These are phyloP conservation scores for Pseudovirgaria hyperparasitica DNA, from an alignment of 2,329 filamentous ascomycete species.

Conservation along the genomic window DNA sequence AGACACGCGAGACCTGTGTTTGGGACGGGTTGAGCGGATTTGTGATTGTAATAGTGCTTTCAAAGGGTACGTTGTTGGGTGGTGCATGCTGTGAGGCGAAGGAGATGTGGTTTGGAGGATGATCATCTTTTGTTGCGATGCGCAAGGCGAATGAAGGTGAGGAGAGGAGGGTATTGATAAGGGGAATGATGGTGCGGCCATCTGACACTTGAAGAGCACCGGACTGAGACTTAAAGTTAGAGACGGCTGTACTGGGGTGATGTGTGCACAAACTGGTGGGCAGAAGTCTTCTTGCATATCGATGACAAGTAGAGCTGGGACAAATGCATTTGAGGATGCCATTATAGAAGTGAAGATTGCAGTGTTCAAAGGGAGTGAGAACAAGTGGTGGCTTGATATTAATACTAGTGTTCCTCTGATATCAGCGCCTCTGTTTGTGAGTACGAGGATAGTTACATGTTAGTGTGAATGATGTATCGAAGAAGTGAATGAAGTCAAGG, in stretches of 20 bases:
- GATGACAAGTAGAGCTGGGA: slow-evolving; percentile 61
- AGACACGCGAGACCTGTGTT: slow-evolving; percentile 57
- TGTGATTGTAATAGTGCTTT: slow-evolving; percentile 47
- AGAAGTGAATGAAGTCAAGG: too few relatives aligned
- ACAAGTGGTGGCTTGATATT: too few relatives aligned
- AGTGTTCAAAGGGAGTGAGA: too few relatives aligned
- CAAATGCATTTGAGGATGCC: too few relatives aligned
- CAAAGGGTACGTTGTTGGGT: slow-evolving; percentile 54
- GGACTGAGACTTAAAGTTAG: slow-evolving; percentile 39
- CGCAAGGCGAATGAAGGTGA: slow-evolving; percentile 55
- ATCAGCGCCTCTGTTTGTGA: too few relatives aligned
- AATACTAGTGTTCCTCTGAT: too few relatives aligned
- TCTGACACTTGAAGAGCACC: slow-evolving; percentile 72
- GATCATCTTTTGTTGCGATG: slow-evolving; percentile 86
- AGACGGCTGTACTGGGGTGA: not conserved
- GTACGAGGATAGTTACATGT: too few relatives aligned
- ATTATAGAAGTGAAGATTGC: too few relatives aligned
- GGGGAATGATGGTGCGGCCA: slow-evolving; percentile 55
- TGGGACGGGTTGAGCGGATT: slow-evolving; percentile 54
- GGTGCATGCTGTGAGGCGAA: slow-evolving; percentile 68
- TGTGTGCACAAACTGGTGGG: slow-evolving; percentile 53
- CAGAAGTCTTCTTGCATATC: slow-evolving; percentile 95
- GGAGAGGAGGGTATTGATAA: slow-evolving; percentile 62
- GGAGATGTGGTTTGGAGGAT: slow-evolving; percentile 71
- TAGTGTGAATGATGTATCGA: too few relatives aligned